These are phyloP conservation scores for Fusarium nisikadoi DNA, from an alignment of 2,329 filamentous ascomycete species.

Conservation along the genomic window DNA sequence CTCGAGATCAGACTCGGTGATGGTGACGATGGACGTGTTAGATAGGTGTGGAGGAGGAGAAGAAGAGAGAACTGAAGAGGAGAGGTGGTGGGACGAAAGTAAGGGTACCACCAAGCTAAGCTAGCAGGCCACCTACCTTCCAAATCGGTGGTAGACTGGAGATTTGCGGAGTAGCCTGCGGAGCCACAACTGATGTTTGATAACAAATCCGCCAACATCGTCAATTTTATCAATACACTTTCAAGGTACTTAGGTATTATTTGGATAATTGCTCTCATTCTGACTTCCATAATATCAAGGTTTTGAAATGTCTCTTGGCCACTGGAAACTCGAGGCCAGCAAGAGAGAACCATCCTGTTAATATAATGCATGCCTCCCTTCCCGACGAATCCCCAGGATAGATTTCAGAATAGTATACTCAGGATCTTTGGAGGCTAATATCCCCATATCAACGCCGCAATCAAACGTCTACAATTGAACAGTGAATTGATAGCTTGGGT, in stretches of 20 bases:
- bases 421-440: not conserved
- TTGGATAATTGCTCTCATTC: not conserved
- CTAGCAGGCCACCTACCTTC: constrained; percentile 38
- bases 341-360: not conserved
- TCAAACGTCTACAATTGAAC: not conserved
- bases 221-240: not conserved
- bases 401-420: not conserved
- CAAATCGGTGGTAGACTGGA: constrained; percentile 41
- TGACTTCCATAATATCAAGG: not conserved
- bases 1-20: constrained; percentile 10
- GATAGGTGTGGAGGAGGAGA: constrained; percentile 10
- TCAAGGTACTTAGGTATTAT: not conserved
- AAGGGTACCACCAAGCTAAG: constrained; percentile 19
- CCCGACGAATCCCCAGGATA: not conserved
- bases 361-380: not conserved
- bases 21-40: constrained; percentile 4
- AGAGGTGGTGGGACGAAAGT: constrained; percentile 18
- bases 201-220: not conserved
- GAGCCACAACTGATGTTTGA: not conserved
- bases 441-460: not conserved
- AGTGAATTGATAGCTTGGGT: not conserved
- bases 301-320: not conserved
- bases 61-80: constrained; percentile 21
- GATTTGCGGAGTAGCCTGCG: constrained; percentile 11
- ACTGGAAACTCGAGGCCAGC: no score